phyloP scores from a whole-genome alignment of 2,329 filamentous ascomycete species.

The Monosporascus sp. region DNA sequence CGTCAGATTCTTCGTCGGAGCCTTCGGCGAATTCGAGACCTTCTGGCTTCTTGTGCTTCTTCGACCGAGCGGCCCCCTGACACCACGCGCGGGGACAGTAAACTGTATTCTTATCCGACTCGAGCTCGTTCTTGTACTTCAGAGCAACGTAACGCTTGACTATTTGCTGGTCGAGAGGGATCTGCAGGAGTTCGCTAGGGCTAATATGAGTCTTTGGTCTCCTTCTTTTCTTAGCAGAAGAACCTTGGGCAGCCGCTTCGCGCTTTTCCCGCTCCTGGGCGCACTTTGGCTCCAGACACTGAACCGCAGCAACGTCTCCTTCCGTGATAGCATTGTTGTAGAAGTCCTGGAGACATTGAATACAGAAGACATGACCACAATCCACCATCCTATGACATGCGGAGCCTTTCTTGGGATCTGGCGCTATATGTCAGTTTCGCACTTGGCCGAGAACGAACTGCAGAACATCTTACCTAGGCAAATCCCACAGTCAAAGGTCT shows the following conservation, averaged over 20 bases:
- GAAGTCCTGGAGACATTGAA: constrained; percentile 80
- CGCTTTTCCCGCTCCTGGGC: constrained; percentile 62
- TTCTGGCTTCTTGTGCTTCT: constrained; percentile 65
- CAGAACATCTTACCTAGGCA: constrained; percentile 56
- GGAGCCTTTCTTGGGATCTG: constrained; percentile 82
- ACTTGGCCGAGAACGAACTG: not conserved
- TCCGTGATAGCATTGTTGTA: constrained; percentile 84
- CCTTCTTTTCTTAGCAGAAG: constrained; percentile 37
- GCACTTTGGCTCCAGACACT: constrained; percentile 75
- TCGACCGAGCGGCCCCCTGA: constrained; percentile 77
- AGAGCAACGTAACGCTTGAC: constrained; percentile 84
- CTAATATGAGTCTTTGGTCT: constrained; percentile 66
- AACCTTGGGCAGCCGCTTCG: constrained; percentile 25
- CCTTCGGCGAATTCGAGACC: constrained; percentile 55
- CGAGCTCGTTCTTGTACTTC: constrained; percentile 88
- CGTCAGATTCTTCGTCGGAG: constrained; percentile 48
- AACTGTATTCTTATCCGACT: constrained; percentile 84
- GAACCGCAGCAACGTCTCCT: constrained; percentile 73
- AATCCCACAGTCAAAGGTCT: constrained; percentile 82
- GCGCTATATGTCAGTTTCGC: constrained; percentile 11
- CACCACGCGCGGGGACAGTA: constrained; percentile 94
- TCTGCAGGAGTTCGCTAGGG: constrained; percentile 77
- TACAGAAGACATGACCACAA: constrained; percentile 89
- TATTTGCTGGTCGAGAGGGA: constrained; percentile 62
- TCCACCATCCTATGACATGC: constrained; percentile 75